phyloP scores from a whole-genome alignment of 1,284 basidiomycete genomes.

The Ustilago hordei region DNA sequence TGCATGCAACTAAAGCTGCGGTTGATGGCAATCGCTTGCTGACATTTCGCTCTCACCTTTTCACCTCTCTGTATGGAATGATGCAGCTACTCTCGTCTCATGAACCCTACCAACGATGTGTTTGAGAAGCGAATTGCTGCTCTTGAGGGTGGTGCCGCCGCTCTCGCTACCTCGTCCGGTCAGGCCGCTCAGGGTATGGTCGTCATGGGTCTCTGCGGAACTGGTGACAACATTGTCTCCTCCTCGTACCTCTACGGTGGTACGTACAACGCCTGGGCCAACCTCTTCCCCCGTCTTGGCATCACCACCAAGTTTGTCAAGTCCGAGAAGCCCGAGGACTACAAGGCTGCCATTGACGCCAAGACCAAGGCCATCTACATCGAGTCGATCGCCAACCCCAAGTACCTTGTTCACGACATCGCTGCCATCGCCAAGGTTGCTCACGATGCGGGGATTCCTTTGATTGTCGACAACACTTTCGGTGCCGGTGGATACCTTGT shows the following conservation, averaged over 20 bases:
- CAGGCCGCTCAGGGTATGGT: conserved; percentile 86
- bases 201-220: conserved; percentile 74
- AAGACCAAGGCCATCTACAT: conserved; percentile 75
- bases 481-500: conserved; percentile 84
- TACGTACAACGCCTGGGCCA: conserved; percentile 89
- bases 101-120: conserved; percentile 86
- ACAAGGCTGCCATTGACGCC: conserved; percentile 74
- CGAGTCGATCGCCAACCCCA: conserved; percentile 87
- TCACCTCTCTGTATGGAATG: no score
- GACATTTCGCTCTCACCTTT: no score
- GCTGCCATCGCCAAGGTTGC: conserved; percentile 82
- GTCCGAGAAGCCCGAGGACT: conserved; percentile 76
- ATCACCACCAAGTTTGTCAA: conserved; percentile 83
- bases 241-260: conserved; percentile 71
- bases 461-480: conserved; percentile 91
- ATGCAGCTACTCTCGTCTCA: conserved; percentile 73
- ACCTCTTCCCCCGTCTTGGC: conserved; percentile 79
- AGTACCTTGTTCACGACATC: conserved; percentile 79
- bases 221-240: conserved; percentile 85
- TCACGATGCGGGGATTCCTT: conserved; percentile 79
- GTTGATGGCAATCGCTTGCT: neutral
- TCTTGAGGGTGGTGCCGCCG: conserved; percentile 83
- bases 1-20: neutral
- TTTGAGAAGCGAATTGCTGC: conserved; percentile 87
- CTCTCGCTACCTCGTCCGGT: conserved; percentile 82